phyloP scores from a whole-genome alignment of 371 early-diverging fungal species.

The Rhizopus stolonifer region DNA sequence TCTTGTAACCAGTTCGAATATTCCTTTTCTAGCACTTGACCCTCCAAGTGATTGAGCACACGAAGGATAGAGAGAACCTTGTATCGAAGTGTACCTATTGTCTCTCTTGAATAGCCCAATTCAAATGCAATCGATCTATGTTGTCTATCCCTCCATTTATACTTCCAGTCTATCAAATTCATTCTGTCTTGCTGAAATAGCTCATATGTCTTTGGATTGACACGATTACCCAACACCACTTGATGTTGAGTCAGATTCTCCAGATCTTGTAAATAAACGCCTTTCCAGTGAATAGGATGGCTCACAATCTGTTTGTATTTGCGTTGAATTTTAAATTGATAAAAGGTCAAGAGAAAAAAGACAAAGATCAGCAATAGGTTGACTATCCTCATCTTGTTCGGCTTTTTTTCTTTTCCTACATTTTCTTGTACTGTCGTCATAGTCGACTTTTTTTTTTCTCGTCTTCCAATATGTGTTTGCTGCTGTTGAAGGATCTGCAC shows the following conservation, averaged over 20 bases:
- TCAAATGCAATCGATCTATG: slow-evolving; percentile 52
- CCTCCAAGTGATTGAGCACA: slow-evolving; percentile 48
- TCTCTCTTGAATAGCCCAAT: slow-evolving; percentile 48
- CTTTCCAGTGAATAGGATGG: slow-evolving; percentile 28
- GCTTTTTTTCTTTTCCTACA: background rate
- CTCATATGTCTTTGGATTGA: slow-evolving; percentile 20
- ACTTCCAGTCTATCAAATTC: slow-evolving; percentile 3
- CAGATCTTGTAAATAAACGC: slow-evolving; percentile 51
- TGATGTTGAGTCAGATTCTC: slow-evolving; percentile 25
- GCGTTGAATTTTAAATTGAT: slow-evolving; percentile 9
- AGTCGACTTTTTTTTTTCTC: background rate
- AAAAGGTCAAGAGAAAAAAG: slow-evolving; percentile 10
- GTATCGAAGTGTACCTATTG: slow-evolving; percentile 51
- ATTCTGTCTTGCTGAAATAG: slow-evolving; percentile 17
- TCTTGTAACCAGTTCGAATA: slow-evolving; percentile 61
- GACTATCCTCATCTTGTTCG: background rate
- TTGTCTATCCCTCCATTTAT: slow-evolving; percentile 28
- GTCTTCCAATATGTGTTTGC: background rate
- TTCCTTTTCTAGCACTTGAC: slow-evolving; percentile 47
- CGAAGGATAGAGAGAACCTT: slow-evolving; percentile 49
- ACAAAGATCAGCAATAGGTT: background rate
- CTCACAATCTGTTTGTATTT: slow-evolving; percentile 1
- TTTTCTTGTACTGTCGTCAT: background rate
- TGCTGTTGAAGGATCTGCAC: slow-evolving; percentile 10
- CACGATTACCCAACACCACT: slow-evolving; percentile 3